Evolutionary conservation across 371 early-diverging fungal genomes (phyloP).

Genomic region (Haplosporangium sp.): DNA sequence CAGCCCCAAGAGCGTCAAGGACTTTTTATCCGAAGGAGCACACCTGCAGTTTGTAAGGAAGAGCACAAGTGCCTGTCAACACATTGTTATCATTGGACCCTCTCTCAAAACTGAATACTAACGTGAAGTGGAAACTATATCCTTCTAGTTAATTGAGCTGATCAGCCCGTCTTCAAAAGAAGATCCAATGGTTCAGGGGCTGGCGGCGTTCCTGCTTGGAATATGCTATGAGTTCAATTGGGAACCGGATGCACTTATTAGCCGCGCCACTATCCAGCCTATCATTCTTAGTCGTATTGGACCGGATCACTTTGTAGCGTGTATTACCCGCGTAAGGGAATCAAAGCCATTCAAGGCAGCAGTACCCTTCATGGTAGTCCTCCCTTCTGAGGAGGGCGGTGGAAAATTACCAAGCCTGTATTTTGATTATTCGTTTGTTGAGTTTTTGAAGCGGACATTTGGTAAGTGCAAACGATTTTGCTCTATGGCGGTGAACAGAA

Average conservation of each 20-base stretch:
- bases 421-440: constrained; percentile 86
- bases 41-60: constrained; percentile 88
- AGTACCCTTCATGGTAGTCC: constrained; percentile 69
- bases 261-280: constrained; percentile 78
- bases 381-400: constrained; percentile 58
- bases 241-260: constrained; percentile 78
- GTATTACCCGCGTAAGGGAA: constrained; percentile 87
- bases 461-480: constrained; percentile 57
- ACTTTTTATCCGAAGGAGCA: constrained; percentile 88
- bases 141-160: constrained; percentile 81
- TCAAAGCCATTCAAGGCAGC: constrained; percentile 82
- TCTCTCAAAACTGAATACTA: background rate
- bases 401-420: constrained; percentile 66
- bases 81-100: background rate
- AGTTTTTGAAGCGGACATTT: constrained; percentile 81
- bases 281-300: constrained; percentile 89
- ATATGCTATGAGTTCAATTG: constrained; percentile 89
- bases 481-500: background rate
- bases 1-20: constrained; percentile 79
- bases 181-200: constrained; percentile 88
- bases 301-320: constrained; percentile 82
- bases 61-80: background rate
- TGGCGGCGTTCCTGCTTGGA: constrained; percentile 89
- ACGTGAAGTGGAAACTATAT: background rate
- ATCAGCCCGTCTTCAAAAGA: constrained; percentile 84